A percentile compares a stretch with the other conserved stretches of the same genome.
phyloP scores from a whole-genome alignment of 345 rosid genomes.

The Populus ilicifolia region DNA sequence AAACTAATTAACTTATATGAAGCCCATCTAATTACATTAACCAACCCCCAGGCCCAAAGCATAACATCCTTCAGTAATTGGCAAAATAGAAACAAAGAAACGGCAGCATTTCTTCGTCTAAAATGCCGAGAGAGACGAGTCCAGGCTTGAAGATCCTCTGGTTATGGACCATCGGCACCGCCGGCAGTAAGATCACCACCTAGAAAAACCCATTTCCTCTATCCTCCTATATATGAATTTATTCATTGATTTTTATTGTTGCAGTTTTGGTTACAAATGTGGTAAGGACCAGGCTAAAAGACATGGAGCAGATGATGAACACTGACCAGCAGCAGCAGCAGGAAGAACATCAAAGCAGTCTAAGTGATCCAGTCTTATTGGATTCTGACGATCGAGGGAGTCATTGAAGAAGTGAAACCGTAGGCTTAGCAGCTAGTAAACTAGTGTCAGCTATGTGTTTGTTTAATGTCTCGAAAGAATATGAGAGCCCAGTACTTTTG shows the following conservation, averaged over 20 bases:
- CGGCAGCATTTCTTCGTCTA: background rate
- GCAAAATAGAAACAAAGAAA: background rate
- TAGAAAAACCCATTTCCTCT: background rate
- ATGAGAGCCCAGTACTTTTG: background rate
- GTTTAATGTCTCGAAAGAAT: background rate
- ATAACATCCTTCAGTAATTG: background rate
- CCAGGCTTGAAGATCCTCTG: constrained; percentile 81
- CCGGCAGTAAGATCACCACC: constrained; percentile 43
- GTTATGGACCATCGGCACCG: constrained; percentile 82
- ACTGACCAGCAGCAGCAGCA: constrained; percentile 22
- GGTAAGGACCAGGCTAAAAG: constrained; percentile 61
- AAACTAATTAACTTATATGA: background rate
- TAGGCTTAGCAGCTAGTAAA: background rate
- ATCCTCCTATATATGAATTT: background rate
- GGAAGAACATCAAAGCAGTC: constrained; percentile 8
- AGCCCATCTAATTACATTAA: background rate
- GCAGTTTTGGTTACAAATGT: constrained; percentile 69
- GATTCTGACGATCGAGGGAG: background rate
- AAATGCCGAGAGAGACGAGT: constrained; percentile 63
- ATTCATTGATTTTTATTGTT: background rate
- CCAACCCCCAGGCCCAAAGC: background rate
- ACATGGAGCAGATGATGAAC: constrained; percentile 52
- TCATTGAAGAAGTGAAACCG: background rate
- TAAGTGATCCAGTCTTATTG: background rate
- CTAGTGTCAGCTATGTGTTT: background rate